A percentile compares a stretch with the other conserved stretches of the same genome.
Evolutionary conservation across 306 rosid genomes (phyloP).

Genomic region (Alnus glutinosa): DNA sequence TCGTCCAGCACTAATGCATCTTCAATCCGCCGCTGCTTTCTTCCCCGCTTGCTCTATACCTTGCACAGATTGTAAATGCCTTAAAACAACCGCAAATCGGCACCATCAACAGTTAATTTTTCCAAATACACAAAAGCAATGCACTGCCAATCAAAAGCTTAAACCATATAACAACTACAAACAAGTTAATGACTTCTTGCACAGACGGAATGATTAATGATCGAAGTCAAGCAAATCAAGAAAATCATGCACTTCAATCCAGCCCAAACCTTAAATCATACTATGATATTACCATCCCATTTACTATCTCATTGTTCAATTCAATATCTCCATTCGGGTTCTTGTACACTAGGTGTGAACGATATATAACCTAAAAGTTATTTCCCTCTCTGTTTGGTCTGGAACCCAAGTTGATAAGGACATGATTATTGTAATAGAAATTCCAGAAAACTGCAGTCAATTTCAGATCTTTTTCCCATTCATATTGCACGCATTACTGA

Average conservation of each 20-base stretch:
- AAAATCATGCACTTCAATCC: constrained; percentile 1
- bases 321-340: background rate
- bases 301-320: background rate
- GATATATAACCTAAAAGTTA: background rate
- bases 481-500: background rate
- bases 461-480: background rate
- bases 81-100: constrained; percentile 15
- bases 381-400: background rate
- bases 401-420: background rate
- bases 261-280: background rate
- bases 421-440: background rate
- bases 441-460: background rate
- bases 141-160: constrained; percentile 18
- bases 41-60: constrained; percentile 62
- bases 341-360: background rate
- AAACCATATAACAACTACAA: background rate
- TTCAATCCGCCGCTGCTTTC: constrained; percentile 45
- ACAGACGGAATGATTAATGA: background rate
- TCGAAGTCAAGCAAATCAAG: background rate
- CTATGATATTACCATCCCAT: background rate
- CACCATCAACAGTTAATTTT: background rate
- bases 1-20: constrained; percentile 42
- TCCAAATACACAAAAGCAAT: constrained; percentile 1
- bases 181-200: background rate
- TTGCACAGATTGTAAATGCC: constrained; percentile 47